Evolutionary conservation across 169 alveolate genomes (phyloP).

Genomic region (Miamiensis avidus): DNA sequence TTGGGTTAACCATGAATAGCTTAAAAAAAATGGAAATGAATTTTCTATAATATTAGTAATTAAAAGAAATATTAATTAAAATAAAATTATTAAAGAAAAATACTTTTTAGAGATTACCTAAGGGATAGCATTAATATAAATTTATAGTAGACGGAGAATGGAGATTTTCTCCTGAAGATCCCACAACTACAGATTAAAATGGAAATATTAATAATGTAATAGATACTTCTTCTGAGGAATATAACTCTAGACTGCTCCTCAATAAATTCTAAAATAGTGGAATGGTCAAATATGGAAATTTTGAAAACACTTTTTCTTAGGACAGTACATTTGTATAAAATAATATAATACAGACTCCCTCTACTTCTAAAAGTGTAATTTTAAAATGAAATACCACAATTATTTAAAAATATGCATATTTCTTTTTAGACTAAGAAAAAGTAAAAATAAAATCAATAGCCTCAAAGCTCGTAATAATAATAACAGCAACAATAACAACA

Average conservation of each 20-base stretch:
- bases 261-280: neutral
- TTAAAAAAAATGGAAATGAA: conserved; percentile 66
- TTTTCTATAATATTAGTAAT: conserved; percentile 42
- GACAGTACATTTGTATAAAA: conserved; percentile 6
- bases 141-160: conserved; percentile 84
- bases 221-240: conserved; percentile 58
- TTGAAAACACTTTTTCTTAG: conserved; percentile 17
- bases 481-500: neutral
- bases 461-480: neutral
- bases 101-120: conserved; percentile 42
- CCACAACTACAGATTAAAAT: conserved; percentile 62
- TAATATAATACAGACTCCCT: neutral
- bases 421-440: neutral
- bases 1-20: conserved; percentile 63
- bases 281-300: conserved; percentile 23
- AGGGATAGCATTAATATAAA: conserved; percentile 69
- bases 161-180: conserved; percentile 81
- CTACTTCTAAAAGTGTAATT: neutral
- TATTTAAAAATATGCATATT: neutral
- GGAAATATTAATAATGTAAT: conserved; percentile 82
- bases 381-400: neutral
- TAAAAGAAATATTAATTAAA: neutral
- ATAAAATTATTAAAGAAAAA: too few species aligned
- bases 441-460: too few species aligned
- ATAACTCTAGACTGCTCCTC: conserved; percentile 5